phyloP scores from a whole-genome alignment of 108 stramenopile genomes.

The Cylindrotheca closterium region DNA sequence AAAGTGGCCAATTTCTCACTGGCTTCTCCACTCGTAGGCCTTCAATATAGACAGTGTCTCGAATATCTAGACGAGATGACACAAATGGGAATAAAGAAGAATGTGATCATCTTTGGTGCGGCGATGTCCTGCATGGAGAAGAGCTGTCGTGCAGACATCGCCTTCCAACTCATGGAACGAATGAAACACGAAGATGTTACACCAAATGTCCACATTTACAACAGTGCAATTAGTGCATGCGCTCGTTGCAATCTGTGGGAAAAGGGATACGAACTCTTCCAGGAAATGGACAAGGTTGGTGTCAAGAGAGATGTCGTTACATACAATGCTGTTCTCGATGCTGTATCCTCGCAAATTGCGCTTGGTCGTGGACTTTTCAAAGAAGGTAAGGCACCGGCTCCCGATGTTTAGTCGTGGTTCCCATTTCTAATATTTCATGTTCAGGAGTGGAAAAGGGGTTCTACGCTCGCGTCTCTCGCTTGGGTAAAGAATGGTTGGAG shows the following conservation, averaged over 20 bases:
- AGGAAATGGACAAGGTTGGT: slow-evolving; percentile 71
- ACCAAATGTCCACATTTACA: slow-evolving; percentile 87
- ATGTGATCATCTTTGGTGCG: slow-evolving; percentile 89
- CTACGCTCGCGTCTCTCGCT: slow-evolving; percentile 79
- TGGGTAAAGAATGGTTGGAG: slow-evolving; percentile 85
- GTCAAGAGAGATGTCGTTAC: slow-evolving; percentile 80
- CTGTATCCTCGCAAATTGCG: slow-evolving; percentile 69
- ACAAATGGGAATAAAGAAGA: slow-evolving; percentile 80
- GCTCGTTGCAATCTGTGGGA: slow-evolving; percentile 82
- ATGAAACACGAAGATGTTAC: slow-evolving; percentile 79
- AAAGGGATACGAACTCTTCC: slow-evolving; percentile 79
- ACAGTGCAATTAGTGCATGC: slow-evolving; percentile 84
- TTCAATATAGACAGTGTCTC: slow-evolving; percentile 88
- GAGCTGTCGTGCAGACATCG: slow-evolving; percentile 81
- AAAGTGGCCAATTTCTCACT: too few relatives aligned
- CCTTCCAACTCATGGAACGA: slow-evolving; percentile 82
- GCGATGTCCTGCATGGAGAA: slow-evolving; percentile 93
- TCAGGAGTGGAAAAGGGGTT: slow-evolving; percentile 67
- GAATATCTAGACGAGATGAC: slow-evolving; percentile 93
- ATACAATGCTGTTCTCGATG: slow-evolving; percentile 88
- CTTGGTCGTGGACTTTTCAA: slow-evolving; percentile 75
- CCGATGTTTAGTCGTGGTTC: neutral
- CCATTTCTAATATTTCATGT: neutral
- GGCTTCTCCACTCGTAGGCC: slow-evolving; percentile 1
- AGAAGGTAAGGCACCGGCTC: slow-evolving; percentile 41